Evolutionary conservation across 331 rosid genomes (phyloP).

Genomic region (Rosa hybrid): DNA sequence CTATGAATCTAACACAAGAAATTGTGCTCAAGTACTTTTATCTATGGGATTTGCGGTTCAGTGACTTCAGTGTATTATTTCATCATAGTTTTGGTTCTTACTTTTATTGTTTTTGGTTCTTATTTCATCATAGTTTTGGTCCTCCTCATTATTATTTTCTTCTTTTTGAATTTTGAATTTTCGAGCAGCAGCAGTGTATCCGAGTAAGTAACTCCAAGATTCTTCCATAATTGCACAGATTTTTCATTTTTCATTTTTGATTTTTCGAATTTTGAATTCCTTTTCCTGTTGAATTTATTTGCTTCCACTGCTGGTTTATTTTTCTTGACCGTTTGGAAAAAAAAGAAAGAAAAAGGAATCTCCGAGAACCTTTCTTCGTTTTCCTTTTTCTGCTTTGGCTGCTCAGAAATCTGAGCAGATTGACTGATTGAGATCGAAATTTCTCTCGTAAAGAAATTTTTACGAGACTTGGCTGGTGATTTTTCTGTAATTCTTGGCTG

Average conservation of each 20-base stretch:
- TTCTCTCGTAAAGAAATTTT: not conserved
- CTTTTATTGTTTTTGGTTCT: not conserved
- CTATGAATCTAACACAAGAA: no score
- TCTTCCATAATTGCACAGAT: not conserved
- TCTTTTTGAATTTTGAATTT: constrained; percentile 39
- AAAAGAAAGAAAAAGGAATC: constrained; percentile 17
- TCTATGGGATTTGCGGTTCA: not conserved
- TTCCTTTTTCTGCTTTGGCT: constrained; percentile 21
- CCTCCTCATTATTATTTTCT: not conserved
- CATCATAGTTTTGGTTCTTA: not conserved
- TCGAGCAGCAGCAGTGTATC: not conserved
- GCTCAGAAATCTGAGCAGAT: constrained; percentile 28
- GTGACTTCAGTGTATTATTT: not conserved
- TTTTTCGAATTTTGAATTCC: constrained; percentile 9
- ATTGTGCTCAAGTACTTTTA: no score
- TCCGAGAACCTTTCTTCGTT: constrained; percentile 18
- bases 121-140: not conserved
- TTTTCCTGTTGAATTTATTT: constrained; percentile 4
- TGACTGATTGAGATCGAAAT: not conserved
- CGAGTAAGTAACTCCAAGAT: constrained; percentile 18
- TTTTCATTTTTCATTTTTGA: not conserved
- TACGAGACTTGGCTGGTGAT: not conserved
- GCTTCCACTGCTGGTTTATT: not conserved
- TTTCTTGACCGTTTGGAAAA: constrained; percentile 41
- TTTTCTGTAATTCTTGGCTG: constrained; percentile 3